Conservation (phyloP, 306 rosid species). For the Vigna mungo region DNA sequence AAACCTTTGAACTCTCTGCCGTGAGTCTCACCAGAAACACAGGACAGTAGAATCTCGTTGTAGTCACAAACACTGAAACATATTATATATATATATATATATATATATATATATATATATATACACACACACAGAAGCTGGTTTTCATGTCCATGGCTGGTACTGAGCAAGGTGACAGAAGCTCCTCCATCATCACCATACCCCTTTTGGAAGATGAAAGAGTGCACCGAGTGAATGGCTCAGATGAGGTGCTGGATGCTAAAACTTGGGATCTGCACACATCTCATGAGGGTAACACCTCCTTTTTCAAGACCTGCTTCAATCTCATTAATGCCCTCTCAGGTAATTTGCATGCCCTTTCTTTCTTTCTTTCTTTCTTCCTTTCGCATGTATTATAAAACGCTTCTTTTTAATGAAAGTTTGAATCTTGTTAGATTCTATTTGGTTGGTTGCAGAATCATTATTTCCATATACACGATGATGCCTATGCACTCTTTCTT, state of each 20-base stretch:
- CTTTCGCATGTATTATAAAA: background rate
- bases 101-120: background rate
- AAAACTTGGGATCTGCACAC: background rate
- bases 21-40: background rate
- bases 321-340: constrained; percentile 52
- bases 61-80: background rate
- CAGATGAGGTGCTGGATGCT: background rate
- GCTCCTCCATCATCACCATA: constrained; percentile 10
- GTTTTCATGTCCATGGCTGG: constrained; percentile 22
- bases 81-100: background rate
- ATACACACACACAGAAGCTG: background rate
- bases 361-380: background rate
- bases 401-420: no score
- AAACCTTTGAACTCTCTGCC: background rate
- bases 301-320: constrained; percentile 49
- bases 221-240: background rate
- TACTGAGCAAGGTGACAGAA: constrained; percentile 1
- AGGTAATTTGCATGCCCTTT: constrained; percentile 32
- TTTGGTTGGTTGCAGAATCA: background rate
- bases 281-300: constrained; percentile 22
- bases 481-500: background rate
- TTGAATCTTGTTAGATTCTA: background rate
- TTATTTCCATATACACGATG: background rate
- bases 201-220: constrained; percentile 39
- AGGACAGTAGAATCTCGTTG: background rate